Evolutionary conservation across 2,329 filamentous ascomycete species (phyloP).

Genomic region (Pseudocercospora crystallina): DNA sequence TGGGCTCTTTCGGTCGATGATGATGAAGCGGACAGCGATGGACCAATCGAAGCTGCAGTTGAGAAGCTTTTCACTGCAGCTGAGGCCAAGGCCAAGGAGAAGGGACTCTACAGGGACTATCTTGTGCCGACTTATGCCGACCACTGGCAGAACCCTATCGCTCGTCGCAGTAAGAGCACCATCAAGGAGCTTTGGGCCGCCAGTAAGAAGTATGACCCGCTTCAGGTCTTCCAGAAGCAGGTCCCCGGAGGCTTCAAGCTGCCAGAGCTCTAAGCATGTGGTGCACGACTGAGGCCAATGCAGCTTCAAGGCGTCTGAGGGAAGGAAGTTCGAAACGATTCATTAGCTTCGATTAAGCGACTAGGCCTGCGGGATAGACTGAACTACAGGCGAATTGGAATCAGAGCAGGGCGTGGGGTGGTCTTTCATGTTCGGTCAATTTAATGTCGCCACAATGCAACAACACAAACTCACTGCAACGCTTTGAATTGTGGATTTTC

Average conservation of each 20-base stretch:
- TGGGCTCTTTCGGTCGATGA: slow-evolving; percentile 18
- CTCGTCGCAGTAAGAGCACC: slow-evolving; percentile 33
- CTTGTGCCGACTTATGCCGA: slow-evolving; percentile 40
- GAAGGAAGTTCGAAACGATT: too few species aligned
- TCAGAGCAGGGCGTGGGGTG: too few species aligned
- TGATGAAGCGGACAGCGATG: slow-evolving; percentile 11
- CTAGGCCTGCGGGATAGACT: too few species aligned
- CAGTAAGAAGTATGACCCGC: slow-evolving; percentile 38
- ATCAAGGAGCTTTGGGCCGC: slow-evolving; percentile 31
- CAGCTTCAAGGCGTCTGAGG: too few species aligned
- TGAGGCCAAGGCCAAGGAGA: slow-evolving; percentile 10
- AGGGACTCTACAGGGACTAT: slow-evolving; percentile 21
- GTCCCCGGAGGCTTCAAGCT: slow-evolving; percentile 39
- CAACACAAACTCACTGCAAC: too few species aligned
- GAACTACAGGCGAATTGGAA: too few species aligned
- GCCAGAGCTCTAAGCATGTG: neutral
- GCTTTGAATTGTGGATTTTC: too few species aligned
- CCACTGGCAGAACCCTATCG: slow-evolving; percentile 38
- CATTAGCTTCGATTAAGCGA: too few species aligned
- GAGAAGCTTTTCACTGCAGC: slow-evolving; percentile 13
- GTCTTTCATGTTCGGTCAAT: too few species aligned
- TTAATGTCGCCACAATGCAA: too few species aligned
- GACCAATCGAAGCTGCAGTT: slow-evolving; percentile 14
- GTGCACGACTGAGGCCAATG: neutral
- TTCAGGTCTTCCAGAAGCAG: slow-evolving; percentile 36